Base-by-base conservation (phyloP, 2,329 filamentous ascomycete species). In the Colletotrichum simmondsii region DNA sequence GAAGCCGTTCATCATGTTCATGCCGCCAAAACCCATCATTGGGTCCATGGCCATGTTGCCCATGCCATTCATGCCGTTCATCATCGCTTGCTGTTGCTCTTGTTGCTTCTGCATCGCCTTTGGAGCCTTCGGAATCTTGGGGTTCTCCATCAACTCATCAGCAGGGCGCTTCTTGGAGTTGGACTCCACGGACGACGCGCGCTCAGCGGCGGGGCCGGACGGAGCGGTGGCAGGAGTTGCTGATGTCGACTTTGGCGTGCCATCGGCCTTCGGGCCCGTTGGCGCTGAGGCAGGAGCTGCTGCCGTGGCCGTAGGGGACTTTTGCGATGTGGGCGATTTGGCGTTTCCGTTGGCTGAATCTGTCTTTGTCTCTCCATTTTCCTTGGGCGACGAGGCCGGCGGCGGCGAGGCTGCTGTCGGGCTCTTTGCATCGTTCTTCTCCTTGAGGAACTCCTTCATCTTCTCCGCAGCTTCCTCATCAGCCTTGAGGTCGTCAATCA, bases 401-500 rank as follows among this genome's bases (percentile, higher is more conserved):
- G 75, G 66, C 54, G 80, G 80, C 19, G 81, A 80, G 26, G 81
- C 79, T 46, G 81, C 80, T 60, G 80, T 78, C 16, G 85, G 85
- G 76, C 84, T 88, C 77, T 88, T 87, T n/a, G 85, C 82, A 78
- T 90, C 88, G 72, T 84, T 84, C 81, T 89, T 91, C 75, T 88
- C 88, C 77, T 87, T 87, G 75, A 91, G 80, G 79, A 93, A 98
- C 52, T 90, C 90, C 84, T 94, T 93, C 76, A 98, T 94, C 83
- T 94, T 95, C 78, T 89, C 87, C 75, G 91, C 90, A 74, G 92
- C 90, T 77, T 97, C 94, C 76, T 94, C 93, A 84, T 98, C 95
- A 75, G 92, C 85, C 80, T 92, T 91, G 77, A 99, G 90, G 84
- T 98, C 93, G 88, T 98, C 96, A 85, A 98, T 94, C 79, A 98